Evolutionary conservation across 148 eudicot species (phyloP).

Genomic region (Rhododendron griersonianum): DNA sequence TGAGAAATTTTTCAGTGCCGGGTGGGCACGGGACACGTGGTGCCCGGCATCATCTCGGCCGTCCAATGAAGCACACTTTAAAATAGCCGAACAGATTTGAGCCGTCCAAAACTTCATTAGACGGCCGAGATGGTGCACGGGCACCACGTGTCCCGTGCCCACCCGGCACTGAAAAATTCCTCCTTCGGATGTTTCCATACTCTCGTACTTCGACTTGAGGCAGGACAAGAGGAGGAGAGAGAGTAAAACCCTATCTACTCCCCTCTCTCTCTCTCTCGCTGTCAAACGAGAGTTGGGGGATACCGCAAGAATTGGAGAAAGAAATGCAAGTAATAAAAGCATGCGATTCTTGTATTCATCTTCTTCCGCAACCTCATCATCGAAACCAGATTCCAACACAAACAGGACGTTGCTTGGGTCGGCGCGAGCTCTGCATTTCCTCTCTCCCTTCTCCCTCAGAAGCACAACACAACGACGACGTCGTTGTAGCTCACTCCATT

Average conservation of each 20-base stretch:
- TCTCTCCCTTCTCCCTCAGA: constrained; percentile 22
- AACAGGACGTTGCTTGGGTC: constrained; percentile 26
- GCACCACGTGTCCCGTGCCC: too few species aligned
- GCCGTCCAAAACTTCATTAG: too few species aligned
- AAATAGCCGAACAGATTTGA: too few species aligned
- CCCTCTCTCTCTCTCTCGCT: background rate
- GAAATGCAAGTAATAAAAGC: constrained; percentile 28
- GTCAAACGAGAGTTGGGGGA: background rate
- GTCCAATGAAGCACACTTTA: too few species aligned
- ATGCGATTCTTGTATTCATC: constrained; percentile 14
- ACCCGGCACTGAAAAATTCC: too few species aligned
- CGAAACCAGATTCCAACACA: background rate
- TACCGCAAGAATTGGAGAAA: background rate
- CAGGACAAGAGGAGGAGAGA: background rate
- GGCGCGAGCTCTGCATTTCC: constrained; percentile 72
- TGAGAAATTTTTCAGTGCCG: too few species aligned
- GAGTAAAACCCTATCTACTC: background rate
- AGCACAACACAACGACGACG: background rate
- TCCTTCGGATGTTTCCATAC: background rate
- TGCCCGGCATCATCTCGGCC: too few species aligned
- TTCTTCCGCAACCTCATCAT: constrained; percentile 5
- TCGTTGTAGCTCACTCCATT: constrained; percentile 20
- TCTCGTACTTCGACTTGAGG: background rate
- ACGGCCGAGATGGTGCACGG: too few species aligned
- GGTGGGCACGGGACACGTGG: too few species aligned